phyloP scores from a whole-genome alignment of 192 early-diverging fungal genomes.

The Dissophora ornata region DNA sequence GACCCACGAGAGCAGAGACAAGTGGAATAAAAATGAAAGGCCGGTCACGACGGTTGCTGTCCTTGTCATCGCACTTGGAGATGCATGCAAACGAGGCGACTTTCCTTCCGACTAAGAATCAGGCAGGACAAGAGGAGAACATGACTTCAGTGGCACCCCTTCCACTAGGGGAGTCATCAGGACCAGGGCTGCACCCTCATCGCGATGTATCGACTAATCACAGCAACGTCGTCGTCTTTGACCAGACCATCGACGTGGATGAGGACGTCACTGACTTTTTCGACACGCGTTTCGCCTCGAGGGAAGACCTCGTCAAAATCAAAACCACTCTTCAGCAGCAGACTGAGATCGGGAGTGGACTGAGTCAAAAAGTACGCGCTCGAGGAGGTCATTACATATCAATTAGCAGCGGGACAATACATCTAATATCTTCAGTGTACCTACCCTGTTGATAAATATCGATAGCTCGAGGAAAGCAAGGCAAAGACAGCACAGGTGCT shows the following conservation, averaged over 20 bases:
- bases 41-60: too few species aligned
- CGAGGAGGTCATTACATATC: neutral
- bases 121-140: neutral
- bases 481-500: constrained; percentile 15
- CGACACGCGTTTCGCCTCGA: constrained; percentile 40
- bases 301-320: constrained; percentile 53
- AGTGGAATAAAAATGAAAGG: too few species aligned
- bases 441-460: too few species aligned
- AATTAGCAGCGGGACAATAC: too few species aligned
- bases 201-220: neutral
- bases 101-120: neutral
- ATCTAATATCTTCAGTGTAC: too few species aligned
- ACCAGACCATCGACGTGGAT: constrained; percentile 48
- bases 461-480: constrained; percentile 39
- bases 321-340: constrained; percentile 30
- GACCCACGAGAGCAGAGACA: too few species aligned
- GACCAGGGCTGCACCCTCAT: neutral
- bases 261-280: constrained; percentile 55
- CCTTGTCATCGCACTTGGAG: too few species aligned
- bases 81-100: too few species aligned
- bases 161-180: neutral
- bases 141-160: neutral
- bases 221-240: constrained; percentile 52
- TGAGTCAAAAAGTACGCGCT: constrained; percentile 35
- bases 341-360: constrained; percentile 6